A percentile compares a stretch with the other conserved stretches of the same genome.
These are phyloP conservation scores for Colletotrichum tropicicola DNA, from an alignment of 2,329 filamentous ascomycete genomes.

Conservation along the genomic window DNA sequence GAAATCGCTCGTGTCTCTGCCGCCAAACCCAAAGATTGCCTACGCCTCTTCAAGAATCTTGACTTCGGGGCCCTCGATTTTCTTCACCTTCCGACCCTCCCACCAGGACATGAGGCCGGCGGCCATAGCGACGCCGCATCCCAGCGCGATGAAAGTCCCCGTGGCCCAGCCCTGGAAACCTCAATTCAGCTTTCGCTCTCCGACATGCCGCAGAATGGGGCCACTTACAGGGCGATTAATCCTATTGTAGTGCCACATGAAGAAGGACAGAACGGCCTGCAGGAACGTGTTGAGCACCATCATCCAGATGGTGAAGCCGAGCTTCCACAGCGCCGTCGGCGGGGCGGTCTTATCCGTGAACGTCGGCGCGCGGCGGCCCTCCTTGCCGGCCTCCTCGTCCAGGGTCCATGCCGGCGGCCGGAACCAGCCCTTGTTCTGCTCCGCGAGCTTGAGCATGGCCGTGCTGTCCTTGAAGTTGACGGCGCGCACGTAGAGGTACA, in stretches of 20 bases:
- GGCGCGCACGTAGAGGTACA: constrained; percentile 32
- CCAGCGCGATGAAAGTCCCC: constrained; percentile 35
- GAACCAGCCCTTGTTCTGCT: constrained; percentile 38
- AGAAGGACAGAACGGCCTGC: constrained; percentile 35
- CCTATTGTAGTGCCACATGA: constrained; percentile 38
- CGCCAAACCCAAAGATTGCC: not conserved
- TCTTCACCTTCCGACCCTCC: constrained; percentile 37
- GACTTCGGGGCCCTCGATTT: constrained; percentile 35
- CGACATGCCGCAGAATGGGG: not conserved
- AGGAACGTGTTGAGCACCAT: constrained; percentile 35
- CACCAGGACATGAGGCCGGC: constrained; percentile 37
- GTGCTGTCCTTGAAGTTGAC: constrained; percentile 29
- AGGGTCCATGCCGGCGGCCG: constrained; percentile 36
- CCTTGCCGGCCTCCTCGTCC: constrained; percentile 21
- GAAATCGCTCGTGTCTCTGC: too few relatives aligned
- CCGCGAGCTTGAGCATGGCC: constrained; percentile 34
- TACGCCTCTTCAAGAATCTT: constrained; percentile 29
- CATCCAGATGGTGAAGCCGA: constrained; percentile 36
- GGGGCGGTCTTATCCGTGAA: constrained; percentile 33
- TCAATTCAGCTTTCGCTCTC: too few relatives aligned
- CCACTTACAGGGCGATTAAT: constrained; percentile 35
- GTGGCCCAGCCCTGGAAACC: constrained; percentile 35
- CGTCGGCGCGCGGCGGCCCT: constrained; percentile 15
- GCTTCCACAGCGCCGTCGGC: constrained; percentile 35
- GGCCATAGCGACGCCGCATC: constrained; percentile 35